Percentiles rank a stretch among this genome's conserved stretches.
phyloP scores from a whole-genome alignment of 2,329 filamentous ascomycete genomes.

The Colletotrichum sp. region DNA sequence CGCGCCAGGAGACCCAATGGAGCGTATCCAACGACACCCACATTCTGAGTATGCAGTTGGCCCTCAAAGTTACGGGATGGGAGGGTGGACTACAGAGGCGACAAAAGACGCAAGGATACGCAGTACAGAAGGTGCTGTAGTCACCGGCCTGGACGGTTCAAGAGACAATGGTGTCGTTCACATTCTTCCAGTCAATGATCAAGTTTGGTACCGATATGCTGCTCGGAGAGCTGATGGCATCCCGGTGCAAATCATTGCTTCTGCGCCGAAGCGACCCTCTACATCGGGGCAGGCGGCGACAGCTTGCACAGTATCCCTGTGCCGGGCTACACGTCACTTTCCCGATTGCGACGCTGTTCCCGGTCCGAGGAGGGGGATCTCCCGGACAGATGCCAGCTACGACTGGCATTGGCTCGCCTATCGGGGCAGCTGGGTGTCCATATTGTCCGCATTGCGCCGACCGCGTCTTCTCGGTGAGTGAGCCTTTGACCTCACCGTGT shows the following conservation, averaged over 20 bases:
- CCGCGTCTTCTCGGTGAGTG: not conserved
- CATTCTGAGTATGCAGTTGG: not conserved
- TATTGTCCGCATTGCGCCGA: not conserved
- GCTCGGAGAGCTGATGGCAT: not conserved
- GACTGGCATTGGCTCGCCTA: not conserved
- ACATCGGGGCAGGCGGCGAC: not conserved
- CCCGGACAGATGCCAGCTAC: not conserved
- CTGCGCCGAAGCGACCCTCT: not conserved
- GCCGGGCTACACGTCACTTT: not conserved
- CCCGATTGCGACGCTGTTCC: not conserved
- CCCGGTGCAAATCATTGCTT: slow-evolving; percentile 4
- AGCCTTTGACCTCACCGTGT: not conserved
- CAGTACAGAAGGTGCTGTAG: not conserved
- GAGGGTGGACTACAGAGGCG: not conserved
- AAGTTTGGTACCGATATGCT: not conserved
- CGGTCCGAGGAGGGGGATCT: not conserved
- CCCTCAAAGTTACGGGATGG: not conserved
- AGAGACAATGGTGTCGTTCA: too few species aligned
- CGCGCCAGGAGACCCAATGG: not conserved
- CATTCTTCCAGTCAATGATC: not conserved
- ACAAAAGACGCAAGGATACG: not conserved
- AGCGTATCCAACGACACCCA: not conserved
- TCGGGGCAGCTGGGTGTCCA: not conserved
- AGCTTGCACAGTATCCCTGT: not conserved
- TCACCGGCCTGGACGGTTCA: accelerated